Conservation (phyloP, 2,329 filamentous ascomycete species). For the Aspergillus calidoustus region DNA sequence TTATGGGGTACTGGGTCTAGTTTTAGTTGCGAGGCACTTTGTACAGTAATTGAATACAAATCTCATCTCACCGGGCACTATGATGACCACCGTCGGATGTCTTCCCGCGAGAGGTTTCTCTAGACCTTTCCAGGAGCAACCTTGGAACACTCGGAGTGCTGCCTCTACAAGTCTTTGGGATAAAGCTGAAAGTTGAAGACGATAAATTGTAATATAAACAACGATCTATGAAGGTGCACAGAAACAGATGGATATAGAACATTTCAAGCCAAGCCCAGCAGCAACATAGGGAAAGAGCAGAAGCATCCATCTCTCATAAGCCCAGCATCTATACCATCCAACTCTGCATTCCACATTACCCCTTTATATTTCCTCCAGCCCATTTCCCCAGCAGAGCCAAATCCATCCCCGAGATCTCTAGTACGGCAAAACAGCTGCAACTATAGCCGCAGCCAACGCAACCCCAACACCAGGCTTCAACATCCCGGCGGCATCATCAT, state of each 20-base stretch:
- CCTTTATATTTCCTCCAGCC: no score
- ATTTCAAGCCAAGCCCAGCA: neutral
- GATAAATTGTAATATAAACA: neutral
- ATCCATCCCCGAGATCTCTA: neutral
- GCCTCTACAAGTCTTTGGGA: no score
- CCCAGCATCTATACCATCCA: neutral
- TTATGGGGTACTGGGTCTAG: no score
- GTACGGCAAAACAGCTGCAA: neutral
- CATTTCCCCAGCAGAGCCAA: neutral
- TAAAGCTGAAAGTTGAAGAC: neutral
- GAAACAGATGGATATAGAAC: neutral
- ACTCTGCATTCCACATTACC: neutral
- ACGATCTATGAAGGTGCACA: neutral
- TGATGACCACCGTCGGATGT: no score
- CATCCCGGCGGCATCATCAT: conserved; percentile 11
- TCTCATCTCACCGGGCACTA: no score
- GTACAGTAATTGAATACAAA: no score
- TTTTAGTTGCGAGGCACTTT: no score
- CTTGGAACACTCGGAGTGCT: no score
- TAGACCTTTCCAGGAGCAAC: no score
- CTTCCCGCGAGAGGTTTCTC: no score
- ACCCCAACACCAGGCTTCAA: conserved; percentile 10
- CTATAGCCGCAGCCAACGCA: conserved; percentile 4
- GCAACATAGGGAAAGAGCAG: neutral
- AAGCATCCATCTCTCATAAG: neutral